These are phyloP conservation scores for Nothophytophthora sp. DNA, from an alignment of 352 stramenopile species.

Conservation along the genomic window DNA sequence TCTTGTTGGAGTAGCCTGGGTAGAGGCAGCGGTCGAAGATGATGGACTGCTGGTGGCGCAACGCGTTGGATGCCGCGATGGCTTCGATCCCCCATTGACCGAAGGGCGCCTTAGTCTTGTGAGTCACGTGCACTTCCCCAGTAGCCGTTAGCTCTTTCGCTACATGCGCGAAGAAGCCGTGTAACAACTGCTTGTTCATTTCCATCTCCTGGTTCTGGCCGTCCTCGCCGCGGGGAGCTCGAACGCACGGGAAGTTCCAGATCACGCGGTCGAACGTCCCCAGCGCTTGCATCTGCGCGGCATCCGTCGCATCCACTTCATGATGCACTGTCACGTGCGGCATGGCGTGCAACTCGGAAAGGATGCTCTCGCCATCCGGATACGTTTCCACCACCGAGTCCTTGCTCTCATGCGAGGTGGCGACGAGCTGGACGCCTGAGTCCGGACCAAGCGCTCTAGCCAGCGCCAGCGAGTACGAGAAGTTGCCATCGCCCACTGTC, in stretches of 20 bases:
- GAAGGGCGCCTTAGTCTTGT: conserved; percentile 96
- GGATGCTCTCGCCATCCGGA: conserved; percentile 82
- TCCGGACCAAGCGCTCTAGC: conserved; percentile 49
- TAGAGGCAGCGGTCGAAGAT: conserved; percentile 94
- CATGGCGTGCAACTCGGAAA: conserved; percentile 66
- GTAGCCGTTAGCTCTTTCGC: conserved; percentile 37
- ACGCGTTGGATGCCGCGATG: conserved; percentile 49
- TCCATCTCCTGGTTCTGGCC: conserved; percentile 97
- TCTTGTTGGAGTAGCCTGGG: conserved; percentile 95
- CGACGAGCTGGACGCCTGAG: conserved; percentile 60
- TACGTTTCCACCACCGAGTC: conserved; percentile 91
- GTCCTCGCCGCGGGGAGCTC: conserved; percentile 89
- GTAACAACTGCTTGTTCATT: conserved; percentile 92
- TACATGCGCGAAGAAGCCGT: conserved; percentile 87
- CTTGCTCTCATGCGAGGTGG: conserved; percentile 92
- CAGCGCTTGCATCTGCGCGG: conserved; percentile 68
- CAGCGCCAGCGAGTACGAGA: conserved; percentile 94
- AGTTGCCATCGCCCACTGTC: conserved; percentile 96
- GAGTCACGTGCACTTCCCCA: conserved; percentile 94
- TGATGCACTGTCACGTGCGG: conserved; percentile 77
- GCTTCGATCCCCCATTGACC: conserved; percentile 85
- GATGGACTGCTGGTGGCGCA: conserved; percentile 72
- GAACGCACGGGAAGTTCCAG: conserved; percentile 97
- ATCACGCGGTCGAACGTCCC: conserved; percentile 91
- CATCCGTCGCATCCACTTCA: conserved; percentile 90